phyloP scores from a whole-genome alignment of 768 basidiomycete genomes.

The Albatrellus ellisii region DNA sequence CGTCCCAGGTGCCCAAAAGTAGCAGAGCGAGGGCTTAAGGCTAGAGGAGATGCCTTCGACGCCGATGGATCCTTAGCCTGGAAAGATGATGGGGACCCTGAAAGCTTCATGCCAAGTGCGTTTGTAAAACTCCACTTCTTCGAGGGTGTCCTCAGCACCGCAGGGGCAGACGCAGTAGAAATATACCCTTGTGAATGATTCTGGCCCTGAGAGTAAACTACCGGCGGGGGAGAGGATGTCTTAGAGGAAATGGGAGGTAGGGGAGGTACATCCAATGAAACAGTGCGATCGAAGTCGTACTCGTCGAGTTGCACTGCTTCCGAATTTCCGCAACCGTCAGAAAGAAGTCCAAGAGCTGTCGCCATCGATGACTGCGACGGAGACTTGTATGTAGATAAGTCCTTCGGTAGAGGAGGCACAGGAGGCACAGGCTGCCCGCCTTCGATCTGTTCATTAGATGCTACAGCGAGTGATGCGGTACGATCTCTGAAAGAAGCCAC shows the following conservation, averaged over 20 bases:
- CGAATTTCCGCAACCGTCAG: conserved; percentile 26
- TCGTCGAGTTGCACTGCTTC: conserved; percentile 29
- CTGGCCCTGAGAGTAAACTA: conserved; percentile 16
- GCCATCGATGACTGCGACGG: conserved; percentile 49
- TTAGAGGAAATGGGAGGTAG: conserved; percentile 20
- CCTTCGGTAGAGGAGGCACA: conserved; percentile 87
- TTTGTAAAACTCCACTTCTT: conserved; percentile 96
- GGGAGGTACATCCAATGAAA: conserved; percentile 39
- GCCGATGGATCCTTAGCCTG: conserved; percentile 30
- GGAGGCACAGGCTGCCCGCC: conserved; percentile 63
- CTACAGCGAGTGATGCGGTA: conserved; percentile 42
- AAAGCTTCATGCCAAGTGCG: conserved; percentile 64
- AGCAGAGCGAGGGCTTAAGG: conserved; percentile 54
- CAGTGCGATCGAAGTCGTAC: conserved; percentile 31
- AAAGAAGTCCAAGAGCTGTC: conserved; percentile 35
- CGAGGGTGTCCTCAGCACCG: conserved; percentile 64
- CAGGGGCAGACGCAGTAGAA: conserved; percentile 30
- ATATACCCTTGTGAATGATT: conserved; percentile 20
- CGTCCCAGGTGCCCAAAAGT: conserved; percentile 55
- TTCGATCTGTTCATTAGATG: conserved; percentile 43
- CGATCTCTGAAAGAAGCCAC: conserved; percentile 53
- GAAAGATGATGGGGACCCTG: conserved; percentile 48
- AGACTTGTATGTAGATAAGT: conserved; percentile 64
- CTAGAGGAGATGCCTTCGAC: conserved; percentile 38
- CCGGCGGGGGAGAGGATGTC: conserved; percentile 17